Percentiles rank a stretch among this genome's conserved stretches.
phyloP scores from a whole-genome alignment of 1,139 yeast species.

The Nakaseomyces uthaithaninus region DNA sequence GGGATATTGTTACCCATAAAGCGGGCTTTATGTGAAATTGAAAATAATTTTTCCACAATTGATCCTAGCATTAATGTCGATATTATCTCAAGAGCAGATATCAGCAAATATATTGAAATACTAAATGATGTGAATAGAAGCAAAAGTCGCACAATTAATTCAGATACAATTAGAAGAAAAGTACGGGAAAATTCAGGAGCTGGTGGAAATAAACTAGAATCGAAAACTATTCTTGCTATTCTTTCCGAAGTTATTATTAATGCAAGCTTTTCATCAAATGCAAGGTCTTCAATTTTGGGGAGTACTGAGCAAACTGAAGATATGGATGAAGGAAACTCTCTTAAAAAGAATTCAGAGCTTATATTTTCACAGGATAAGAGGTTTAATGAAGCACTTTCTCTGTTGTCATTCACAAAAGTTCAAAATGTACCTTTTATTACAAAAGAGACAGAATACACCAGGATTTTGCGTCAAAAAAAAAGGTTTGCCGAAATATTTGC shows the following conservation, averaged over 20 bases:
- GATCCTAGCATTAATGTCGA: conserved; percentile 46
- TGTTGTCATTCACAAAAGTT: conserved; percentile 29
- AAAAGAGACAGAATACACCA: conserved; percentile 24
- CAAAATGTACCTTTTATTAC: conserved; percentile 24
- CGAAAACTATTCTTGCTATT: conserved; percentile 13
- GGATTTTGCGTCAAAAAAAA: conserved; percentile 40
- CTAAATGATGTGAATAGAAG: conserved; percentile 4
- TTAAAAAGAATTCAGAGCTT: conserved; percentile 33
- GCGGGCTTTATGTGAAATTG: conserved; percentile 51
- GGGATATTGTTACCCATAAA: conserved; percentile 63
- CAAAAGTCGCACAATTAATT: conserved; percentile 4
- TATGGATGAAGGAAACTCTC: conserved; percentile 17
- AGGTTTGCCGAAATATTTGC: conserved; percentile 58
- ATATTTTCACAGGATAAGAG: conserved; percentile 75
- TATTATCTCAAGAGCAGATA: conserved; percentile 61
- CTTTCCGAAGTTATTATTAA: conserved; percentile 15
- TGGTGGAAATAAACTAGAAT: background rate
- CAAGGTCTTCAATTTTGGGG: background rate
- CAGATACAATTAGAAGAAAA: background rate
- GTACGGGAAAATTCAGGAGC: conserved; percentile 2
- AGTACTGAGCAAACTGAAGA: conserved; percentile 14
- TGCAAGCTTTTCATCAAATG: background rate
- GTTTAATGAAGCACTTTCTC: conserved; percentile 63
- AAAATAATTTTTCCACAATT: conserved; percentile 45
- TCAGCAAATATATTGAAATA: conserved; percentile 31